Evolutionary conservation across 768 basidiomycete species (phyloP).

Genomic region (Suillus lakei): DNA sequence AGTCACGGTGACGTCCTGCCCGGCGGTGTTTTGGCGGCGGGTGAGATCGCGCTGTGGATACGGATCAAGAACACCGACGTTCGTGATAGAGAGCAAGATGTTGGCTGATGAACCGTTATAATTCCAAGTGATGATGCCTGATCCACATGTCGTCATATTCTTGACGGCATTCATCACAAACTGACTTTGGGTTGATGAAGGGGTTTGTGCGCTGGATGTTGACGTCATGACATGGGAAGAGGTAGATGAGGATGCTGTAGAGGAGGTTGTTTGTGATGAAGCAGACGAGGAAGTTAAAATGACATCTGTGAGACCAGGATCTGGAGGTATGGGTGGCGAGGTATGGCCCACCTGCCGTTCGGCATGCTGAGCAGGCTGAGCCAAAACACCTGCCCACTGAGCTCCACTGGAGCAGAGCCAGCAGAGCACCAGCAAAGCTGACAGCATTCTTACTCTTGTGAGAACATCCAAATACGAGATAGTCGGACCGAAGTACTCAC

Average conservation of each 20-base stretch:
- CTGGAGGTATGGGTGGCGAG: not conserved
- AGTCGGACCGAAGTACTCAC: conserved; percentile 2
- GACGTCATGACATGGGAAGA: conserved; percentile 10
- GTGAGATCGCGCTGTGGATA: conserved; percentile 23
- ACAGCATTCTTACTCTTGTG: not conserved
- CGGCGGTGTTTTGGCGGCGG: conserved; percentile 8
- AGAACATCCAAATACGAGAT: conserved; percentile 1
- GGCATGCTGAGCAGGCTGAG: not conserved
- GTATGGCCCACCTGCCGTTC: not conserved
- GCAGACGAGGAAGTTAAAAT: too few relatives aligned
- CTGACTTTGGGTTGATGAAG: conserved; percentile 16
- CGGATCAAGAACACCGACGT: conserved; percentile 32
- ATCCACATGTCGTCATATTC: conserved; percentile 41
- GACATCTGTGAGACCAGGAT: not conserved
- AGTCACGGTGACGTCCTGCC: conserved; percentile 17
- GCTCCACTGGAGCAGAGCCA: not conserved
- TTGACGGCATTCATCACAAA: conserved; percentile 30
- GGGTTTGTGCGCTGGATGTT: conserved; percentile 7
- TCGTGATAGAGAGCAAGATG: conserved; percentile 44
- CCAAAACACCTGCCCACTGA: not conserved
- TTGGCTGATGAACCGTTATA: conserved; percentile 39
- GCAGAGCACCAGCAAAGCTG: not conserved
- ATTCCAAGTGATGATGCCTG: conserved; percentile 42
- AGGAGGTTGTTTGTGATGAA: conserved; percentile 8
- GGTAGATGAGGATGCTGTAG: conserved; percentile 10